Percentiles rank a stretch among this genome's conserved stretches.
These are phyloP conservation scores for Phlyctochytrium arcticum DNA, from an alignment of 192 early-diverging fungal genomes.

Conservation along the genomic window DNA sequence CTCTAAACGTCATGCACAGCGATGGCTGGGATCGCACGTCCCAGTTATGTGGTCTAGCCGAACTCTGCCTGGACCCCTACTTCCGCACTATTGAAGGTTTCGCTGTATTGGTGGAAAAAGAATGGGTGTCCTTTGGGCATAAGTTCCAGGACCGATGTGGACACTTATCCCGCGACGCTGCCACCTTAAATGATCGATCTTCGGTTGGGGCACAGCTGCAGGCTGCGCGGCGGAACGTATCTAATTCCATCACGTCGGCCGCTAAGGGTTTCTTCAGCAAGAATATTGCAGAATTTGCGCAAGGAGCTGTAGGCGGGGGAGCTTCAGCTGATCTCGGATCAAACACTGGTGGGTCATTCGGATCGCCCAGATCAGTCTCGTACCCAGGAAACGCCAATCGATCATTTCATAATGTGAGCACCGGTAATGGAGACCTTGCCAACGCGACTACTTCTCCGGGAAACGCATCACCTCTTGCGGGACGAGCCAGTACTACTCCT, in stretches of 20 bases:
- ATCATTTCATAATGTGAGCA: background rate
- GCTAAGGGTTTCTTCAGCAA: constrained; percentile 35
- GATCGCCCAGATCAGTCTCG: background rate
- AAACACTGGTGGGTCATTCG: background rate
- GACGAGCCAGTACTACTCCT: background rate
- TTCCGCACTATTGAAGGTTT: constrained; percentile 94
- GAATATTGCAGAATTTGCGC: background rate
- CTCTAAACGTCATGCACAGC: constrained; percentile 36
- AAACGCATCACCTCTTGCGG: too few relatives aligned
- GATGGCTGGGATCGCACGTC: constrained; percentile 99
- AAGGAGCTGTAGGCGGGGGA: background rate
- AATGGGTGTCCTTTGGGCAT: constrained; percentile 97
- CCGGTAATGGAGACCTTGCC: background rate
- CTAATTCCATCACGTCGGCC: constrained; percentile 31
- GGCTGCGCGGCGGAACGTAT: constrained; percentile 39
- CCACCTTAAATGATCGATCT: constrained; percentile 44
- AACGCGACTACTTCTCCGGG: too few relatives aligned
- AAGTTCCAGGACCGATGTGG: constrained; percentile 93
- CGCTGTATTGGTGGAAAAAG: constrained; percentile 88
- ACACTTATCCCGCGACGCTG: constrained; percentile 74
- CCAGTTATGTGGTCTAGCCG: constrained; percentile 83
- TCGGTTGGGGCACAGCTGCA: constrained; percentile 35
- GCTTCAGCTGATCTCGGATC: too few relatives aligned
- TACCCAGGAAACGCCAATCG: background rate
- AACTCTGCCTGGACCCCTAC: constrained; percentile 91